These are phyloP conservation scores for Phymatotrichopsis omnivora DNA, from an alignment of 2,329 filamentous ascomycete species.

Conservation along the genomic window DNA sequence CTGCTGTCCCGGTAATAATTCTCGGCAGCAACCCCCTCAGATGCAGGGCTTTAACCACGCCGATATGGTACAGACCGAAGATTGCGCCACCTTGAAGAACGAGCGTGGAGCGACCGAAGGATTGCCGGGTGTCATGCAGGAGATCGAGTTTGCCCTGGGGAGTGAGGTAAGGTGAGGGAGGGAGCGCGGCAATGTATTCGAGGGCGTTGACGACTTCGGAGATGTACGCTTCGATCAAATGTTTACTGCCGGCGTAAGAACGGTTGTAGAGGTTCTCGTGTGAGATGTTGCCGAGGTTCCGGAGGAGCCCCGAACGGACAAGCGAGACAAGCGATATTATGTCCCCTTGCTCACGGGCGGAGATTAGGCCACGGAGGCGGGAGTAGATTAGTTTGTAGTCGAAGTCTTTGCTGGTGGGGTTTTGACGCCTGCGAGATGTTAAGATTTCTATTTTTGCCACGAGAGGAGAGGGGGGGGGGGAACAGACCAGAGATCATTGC, in stretches of 20 bases:
- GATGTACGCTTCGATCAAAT: constrained; percentile 84
- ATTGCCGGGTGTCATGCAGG: constrained; percentile 75
- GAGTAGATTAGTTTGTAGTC: constrained; percentile 77
- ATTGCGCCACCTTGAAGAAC: constrained; percentile 85
- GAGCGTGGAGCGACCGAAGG: constrained; percentile 75
- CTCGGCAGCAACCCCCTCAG: constrained; percentile 63
- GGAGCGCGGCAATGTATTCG: constrained; percentile 54
- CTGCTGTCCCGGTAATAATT: constrained; percentile 85
- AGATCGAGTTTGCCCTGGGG: constrained; percentile 75
- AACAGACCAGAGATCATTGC: constrained; percentile 65
- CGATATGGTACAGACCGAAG: constrained; percentile 81
- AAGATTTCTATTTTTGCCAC: neutral
- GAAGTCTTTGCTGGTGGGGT: constrained; percentile 69
- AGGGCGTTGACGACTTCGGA: constrained; percentile 72
- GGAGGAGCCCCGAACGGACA: constrained; percentile 65
- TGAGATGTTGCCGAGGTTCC: constrained; percentile 87
- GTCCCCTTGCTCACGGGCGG: constrained; percentile 60
- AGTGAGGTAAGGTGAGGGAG: constrained; percentile 43
- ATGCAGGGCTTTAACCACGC: constrained; percentile 80
- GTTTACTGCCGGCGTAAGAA: constrained; percentile 79
- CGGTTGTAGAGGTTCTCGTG: constrained; percentile 70
- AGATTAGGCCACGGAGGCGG: constrained; percentile 59
- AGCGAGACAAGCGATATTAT: constrained; percentile 67
- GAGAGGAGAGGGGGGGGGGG: neutral
- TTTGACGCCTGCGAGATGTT: constrained; percentile 55